Conservation (phyloP, 345 rosid species). For the Excoecaria agallocha region DNA sequence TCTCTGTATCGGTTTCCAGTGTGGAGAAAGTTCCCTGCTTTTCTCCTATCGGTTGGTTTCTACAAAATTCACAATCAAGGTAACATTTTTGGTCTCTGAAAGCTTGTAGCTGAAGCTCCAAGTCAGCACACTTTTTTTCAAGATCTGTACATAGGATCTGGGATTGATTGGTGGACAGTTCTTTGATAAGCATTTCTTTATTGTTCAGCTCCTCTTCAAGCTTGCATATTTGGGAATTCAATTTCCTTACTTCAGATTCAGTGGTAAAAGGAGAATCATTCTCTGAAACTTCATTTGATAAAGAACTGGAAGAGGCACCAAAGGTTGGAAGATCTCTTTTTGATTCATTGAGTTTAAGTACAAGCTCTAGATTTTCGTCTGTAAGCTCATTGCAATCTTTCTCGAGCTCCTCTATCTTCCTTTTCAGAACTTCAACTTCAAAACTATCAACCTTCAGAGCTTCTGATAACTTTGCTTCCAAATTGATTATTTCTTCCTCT, state of each 20-base stretch:
- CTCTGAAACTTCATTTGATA: slow-evolving; percentile 23
- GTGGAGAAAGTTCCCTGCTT: slow-evolving; percentile 20
- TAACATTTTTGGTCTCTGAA: slow-evolving; percentile 30
- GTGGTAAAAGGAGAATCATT: slow-evolving; percentile 12
- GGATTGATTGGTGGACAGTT: slow-evolving; percentile 26
- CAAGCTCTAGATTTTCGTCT: slow-evolving; percentile 56
- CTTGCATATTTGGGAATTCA: slow-evolving; percentile 25
- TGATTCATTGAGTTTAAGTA: slow-evolving; percentile 53
- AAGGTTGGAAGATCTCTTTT: slow-evolving; percentile 25
- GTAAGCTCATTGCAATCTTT: slow-evolving; percentile 67
- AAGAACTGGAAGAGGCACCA: slow-evolving; percentile 23
- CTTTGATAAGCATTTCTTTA: slow-evolving; percentile 21
- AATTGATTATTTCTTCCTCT: slow-evolving; percentile 38
- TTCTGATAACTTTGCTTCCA: slow-evolving; percentile 41
- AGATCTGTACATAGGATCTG: slow-evolving; percentile 29
- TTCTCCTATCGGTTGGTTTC: slow-evolving; percentile 24
- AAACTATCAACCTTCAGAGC: slow-evolving; percentile 23
- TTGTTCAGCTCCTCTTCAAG: slow-evolving; percentile 36
- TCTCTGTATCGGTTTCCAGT: slow-evolving; percentile 27
- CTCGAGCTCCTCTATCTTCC: slow-evolving; percentile 62
- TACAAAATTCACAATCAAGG: slow-evolving; percentile 37
- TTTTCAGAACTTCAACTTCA: slow-evolving; percentile 37
- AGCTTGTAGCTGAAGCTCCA: slow-evolving; percentile 44
- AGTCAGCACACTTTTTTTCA: slow-evolving; percentile 35
- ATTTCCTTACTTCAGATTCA: slow-evolving; percentile 27